Evolutionary conservation across 148 eudicot species (phyloP).

Genomic region (Silene conica): DNA sequence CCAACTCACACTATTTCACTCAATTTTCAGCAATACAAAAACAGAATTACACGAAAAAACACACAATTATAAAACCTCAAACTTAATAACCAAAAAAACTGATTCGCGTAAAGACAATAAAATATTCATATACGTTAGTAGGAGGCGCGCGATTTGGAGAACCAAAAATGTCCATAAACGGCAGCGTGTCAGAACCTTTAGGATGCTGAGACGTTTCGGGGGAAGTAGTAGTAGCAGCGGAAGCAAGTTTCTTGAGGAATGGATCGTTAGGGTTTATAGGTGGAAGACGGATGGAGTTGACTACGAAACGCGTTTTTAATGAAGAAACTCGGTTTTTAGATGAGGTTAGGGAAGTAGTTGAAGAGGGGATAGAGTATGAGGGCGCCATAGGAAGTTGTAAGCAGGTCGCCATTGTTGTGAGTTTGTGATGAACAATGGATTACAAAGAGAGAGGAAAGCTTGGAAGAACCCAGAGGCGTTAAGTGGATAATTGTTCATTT

Average conservation of each 20-base stretch:
- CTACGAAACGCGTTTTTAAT: slow-evolving; percentile 21
- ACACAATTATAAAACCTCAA: background rate
- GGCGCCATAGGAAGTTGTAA: slow-evolving; percentile 47
- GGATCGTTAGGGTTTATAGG: slow-evolving; percentile 85
- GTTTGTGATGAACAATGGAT: background rate
- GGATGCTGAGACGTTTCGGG: slow-evolving; percentile 54
- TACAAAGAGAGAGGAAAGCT: background rate
- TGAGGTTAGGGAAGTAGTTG: slow-evolving; percentile 30
- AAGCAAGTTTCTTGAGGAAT: slow-evolving; percentile 56
- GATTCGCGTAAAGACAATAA: background rate
- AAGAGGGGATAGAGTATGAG: slow-evolving; percentile 33
- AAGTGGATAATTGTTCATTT: background rate
- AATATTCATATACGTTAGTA: slow-evolving; percentile 45
- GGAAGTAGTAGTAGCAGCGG: slow-evolving; percentile 44
- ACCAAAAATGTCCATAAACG: slow-evolving; percentile 56
- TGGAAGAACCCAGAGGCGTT: background rate
- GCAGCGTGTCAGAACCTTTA: slow-evolving; percentile 46
- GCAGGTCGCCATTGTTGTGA: slow-evolving; percentile 33
- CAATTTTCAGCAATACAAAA: background rate
- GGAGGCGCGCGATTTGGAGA: slow-evolving; percentile 70
- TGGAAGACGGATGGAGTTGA: slow-evolving; percentile 31
- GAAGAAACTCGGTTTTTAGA: slow-evolving; percentile 12
- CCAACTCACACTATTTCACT: background rate
- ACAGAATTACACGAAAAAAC: background rate
- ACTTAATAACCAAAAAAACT: background rate